Evolutionary conservation across 176 grass and related monocot species (phyloP).

Genomic region (Luzula sylvatica): DNA sequence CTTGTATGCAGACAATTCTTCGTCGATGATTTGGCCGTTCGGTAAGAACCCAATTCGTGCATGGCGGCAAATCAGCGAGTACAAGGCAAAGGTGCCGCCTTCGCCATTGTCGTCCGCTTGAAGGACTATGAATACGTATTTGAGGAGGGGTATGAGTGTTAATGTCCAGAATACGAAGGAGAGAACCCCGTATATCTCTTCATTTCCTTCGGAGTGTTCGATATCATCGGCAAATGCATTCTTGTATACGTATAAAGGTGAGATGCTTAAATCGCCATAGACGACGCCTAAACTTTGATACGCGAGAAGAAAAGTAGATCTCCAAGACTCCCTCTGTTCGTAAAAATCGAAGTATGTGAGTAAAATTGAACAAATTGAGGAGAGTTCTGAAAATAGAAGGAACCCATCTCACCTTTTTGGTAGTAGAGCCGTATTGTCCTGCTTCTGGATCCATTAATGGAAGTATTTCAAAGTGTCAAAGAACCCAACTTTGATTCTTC

Average conservation of each 20-base stretch:
- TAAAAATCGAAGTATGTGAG: too few species aligned
- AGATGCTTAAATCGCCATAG: conserved; percentile 77
- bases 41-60: conserved; percentile 46
- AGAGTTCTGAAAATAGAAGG: background rate
- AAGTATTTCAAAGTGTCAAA: background rate
- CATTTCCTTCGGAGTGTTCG: conserved; percentile 68
- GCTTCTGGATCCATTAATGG: conserved; percentile 33
- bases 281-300: conserved; percentile 92
- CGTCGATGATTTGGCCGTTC: conserved; percentile 37
- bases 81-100: conserved; percentile 96
- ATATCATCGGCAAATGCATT: conserved; percentile 88
- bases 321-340: conserved; percentile 39
- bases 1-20: conserved; percentile 32
- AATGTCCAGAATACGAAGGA: conserved; percentile 99
- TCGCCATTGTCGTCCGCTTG: conserved; percentile 78
- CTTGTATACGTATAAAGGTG: conserved; percentile 84
- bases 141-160: conserved; percentile 67
- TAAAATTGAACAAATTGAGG: background rate
- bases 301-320: conserved; percentile 44
- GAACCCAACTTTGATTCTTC: conserved; percentile 16
- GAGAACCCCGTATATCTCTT: conserved; percentile 93
- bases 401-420: conserved; percentile 24
- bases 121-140: conserved; percentile 87
- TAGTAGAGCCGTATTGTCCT: conserved; percentile 1
- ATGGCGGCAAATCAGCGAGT: conserved; percentile 78